Percentiles rank a stretch among this genome's conserved stretches.
Evolutionary conservation across 148 eudicot genomes (phyloP).

Genomic region (Heliosperma pusillum): DNA sequence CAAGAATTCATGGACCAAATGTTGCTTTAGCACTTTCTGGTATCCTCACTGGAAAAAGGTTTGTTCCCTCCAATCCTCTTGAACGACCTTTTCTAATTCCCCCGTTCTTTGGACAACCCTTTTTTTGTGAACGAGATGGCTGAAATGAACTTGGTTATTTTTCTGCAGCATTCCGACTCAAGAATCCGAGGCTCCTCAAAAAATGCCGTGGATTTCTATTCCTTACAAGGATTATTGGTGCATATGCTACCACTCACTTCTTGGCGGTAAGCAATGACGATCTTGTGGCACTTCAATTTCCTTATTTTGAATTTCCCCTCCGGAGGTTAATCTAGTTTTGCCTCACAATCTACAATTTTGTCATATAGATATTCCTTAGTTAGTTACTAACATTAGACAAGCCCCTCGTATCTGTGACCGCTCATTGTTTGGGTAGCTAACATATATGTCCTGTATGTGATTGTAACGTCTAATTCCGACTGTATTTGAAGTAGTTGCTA

Average conservation of each 20-base stretch:
- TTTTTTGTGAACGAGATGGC: not conserved
- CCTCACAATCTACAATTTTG: conserved; percentile 2
- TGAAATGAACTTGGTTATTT: not conserved
- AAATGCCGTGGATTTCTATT: conserved; percentile 67
- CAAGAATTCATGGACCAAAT: conserved; percentile 43
- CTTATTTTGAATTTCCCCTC: not conserved
- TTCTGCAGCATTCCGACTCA: conserved; percentile 42
- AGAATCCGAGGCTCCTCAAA: conserved; percentile 41
- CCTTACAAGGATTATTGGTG: conserved; percentile 76
- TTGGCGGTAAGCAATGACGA: conserved; percentile 37
- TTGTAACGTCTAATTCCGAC: not conserved
- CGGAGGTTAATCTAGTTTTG: not conserved
- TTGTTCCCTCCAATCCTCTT: conserved; percentile 7
- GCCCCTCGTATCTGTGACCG: not conserved
- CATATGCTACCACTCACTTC: conserved; percentile 65
- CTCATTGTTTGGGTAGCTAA: conserved; percentile 8
- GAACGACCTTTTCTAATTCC: not conserved
- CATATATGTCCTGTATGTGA: conserved; percentile 1
- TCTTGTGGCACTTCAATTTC: not conserved
- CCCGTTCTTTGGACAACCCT: not conserved
- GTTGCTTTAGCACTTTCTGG: conserved; percentile 57
- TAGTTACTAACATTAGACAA: not conserved
- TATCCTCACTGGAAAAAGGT: conserved; percentile 86
- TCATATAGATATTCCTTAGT: not conserved
- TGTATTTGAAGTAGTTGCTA: not conserved